Evolutionary conservation across 495 filamentous ascomycete genomes (phyloP).

Genomic region (Penicillium odoratum): DNA sequence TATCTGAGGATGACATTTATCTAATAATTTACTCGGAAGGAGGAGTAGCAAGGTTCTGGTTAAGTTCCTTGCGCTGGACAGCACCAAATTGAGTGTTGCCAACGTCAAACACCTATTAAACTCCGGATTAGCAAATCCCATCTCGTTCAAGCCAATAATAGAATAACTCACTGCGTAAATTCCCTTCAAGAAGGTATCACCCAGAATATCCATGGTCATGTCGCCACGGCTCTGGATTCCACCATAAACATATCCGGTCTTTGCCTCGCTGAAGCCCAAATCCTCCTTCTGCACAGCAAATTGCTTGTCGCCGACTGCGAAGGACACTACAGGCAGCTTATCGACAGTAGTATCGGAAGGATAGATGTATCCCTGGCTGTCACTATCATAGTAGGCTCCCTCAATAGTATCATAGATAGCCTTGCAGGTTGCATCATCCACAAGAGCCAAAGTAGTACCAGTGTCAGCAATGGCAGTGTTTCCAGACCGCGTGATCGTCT

Average conservation of each 20-base stretch:
- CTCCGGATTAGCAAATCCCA: background rate
- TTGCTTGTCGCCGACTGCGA: conserved; percentile 66
- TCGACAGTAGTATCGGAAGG: conserved; percentile 56
- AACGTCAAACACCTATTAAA: conserved; percentile 69
- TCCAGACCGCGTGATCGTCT: conserved; percentile 52
- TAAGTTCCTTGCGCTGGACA: conserved; percentile 61
- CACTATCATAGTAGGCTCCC: conserved; percentile 62
- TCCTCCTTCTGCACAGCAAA: conserved; percentile 74
- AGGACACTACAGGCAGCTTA: conserved; percentile 63
- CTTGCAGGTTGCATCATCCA: conserved; percentile 64
- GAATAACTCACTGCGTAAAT: conserved; percentile 64
- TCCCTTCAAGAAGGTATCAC: conserved; percentile 73
- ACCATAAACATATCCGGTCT: conserved; percentile 63
- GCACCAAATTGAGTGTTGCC: conserved; percentile 70
- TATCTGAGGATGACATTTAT: too few species aligned
- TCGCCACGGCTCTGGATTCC: conserved; percentile 72
- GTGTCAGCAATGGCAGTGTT: conserved; percentile 84
- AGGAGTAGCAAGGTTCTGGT: conserved; percentile 45
- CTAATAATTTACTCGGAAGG: background rate
- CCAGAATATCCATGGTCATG: conserved; percentile 70
- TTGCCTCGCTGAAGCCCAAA: conserved; percentile 62
- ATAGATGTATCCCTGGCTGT: conserved; percentile 68
- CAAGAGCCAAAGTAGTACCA: conserved; percentile 70
- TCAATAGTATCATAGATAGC: conserved; percentile 70
- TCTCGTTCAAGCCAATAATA: background rate